These are phyloP conservation scores for Coniosporium tulheliwenetii DNA, from an alignment of 2,329 filamentous ascomycete genomes.

Conservation along the genomic window DNA sequence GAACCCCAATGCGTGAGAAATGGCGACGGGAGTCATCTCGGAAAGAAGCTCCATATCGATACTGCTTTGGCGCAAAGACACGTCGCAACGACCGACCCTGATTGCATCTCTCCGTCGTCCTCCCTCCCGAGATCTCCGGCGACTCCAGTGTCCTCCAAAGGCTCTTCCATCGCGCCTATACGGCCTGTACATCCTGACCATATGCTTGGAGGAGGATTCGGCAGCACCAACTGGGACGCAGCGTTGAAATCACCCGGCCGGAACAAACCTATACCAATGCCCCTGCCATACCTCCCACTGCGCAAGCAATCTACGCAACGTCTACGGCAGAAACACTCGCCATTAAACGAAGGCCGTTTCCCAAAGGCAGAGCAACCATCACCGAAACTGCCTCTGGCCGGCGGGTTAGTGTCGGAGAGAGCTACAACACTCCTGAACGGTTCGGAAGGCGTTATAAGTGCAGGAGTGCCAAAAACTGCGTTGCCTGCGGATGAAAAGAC, in stretches of 20 bases:
- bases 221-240: not conserved
- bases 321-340: constrained; percentile 12
- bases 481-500: too few species aligned
- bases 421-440: not conserved
- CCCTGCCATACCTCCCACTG: constrained; percentile 24
- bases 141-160: not conserved
- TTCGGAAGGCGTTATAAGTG: not conserved
- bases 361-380: not conserved
- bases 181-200: not conserved
- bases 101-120: too few species aligned
- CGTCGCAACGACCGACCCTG: too few species aligned
- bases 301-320: constrained; percentile 25
- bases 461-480: not conserved
- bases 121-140: too few species aligned
- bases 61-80: too few species aligned
- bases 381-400: not conserved
- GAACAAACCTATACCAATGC: constrained; percentile 7
- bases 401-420: not conserved
- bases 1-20: too few species aligned
- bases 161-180: not conserved
- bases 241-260: not conserved
- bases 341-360: not conserved
- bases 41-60: too few species aligned
- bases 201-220: not conserved
- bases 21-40: too few species aligned